Base-by-base conservation (phyloP, 331 rosid genomes). In the Arachis monticola region DNA sequence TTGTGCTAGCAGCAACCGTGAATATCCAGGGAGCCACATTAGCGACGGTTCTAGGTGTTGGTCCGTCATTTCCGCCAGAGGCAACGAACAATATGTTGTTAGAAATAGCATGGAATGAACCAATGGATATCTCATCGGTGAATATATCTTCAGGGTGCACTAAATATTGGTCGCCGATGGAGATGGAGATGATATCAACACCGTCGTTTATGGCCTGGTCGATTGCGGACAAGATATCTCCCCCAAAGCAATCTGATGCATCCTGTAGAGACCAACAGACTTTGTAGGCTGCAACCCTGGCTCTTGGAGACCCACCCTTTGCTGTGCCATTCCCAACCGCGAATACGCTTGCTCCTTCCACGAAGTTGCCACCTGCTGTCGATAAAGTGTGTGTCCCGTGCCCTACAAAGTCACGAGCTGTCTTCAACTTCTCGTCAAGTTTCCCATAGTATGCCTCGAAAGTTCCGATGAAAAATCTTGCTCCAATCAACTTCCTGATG, bases 201-300 rank as follows among this genome's bases (percentile, higher is more conserved):
- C 98, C 93, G 8, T 93, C 98, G 0, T 62, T 47, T 3, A 91
- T 93, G 40, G 98, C 98, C 6, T 86, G 79, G 0, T 93, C 98
- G 9, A 93, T 22, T 69, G 14, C 68, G 66, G 62, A 44, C 10
- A 74, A 52, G 13, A 74, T 10, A 31, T 91, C 95, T 0, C 92
- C 85, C 0, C 84, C 90, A 10, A 4, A 80, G 77, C 97, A 91
- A 7, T 32, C 52, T 0, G 53, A 56, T 0, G 11, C 61, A 0
- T 64, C 9, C 0, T 59, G 10, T 0, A 38, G 45, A 0, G 82
- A 81, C 96, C 96, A 90, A 7, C 97, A 92, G 0, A 85, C 93
- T 61, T 92, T 92, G 82, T 92, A 92, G 8, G 92, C 74, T 1
- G 89, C 98, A 58, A 88, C 91, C 0, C 90, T 68, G 5, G 94